Conservation (phyloP, 2,329 filamentous ascomycete genomes). For the Hirsutella minnesotensis region DNA sequence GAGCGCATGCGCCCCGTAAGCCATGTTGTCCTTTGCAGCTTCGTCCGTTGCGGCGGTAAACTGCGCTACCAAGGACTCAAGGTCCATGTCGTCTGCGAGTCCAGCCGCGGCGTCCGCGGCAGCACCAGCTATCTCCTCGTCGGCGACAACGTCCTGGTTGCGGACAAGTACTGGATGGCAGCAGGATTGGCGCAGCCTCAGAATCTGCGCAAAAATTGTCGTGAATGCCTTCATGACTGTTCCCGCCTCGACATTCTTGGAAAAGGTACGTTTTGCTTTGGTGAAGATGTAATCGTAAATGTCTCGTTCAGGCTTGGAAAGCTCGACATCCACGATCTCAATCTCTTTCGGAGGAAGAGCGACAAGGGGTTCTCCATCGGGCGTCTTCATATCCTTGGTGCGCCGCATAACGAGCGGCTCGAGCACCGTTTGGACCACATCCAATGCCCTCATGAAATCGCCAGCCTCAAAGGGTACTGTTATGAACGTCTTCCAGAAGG, state of each 20-base stretch:
- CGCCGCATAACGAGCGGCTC: constrained; percentile 90
- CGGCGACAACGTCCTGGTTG: constrained; percentile 71
- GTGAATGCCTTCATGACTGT: constrained; percentile 93
- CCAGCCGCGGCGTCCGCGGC: constrained; percentile 70
- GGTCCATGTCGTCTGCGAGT: constrained; percentile 89
- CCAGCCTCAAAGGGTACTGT: constrained; percentile 94
- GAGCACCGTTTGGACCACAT: constrained; percentile 92
- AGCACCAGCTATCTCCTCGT: constrained; percentile 69
- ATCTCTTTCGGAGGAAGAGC: constrained; percentile 70
- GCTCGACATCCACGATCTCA: constrained; percentile 76
- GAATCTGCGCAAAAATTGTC: constrained; percentile 92
- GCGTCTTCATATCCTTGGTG: constrained; percentile 97
- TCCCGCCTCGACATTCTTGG: constrained; percentile 77
- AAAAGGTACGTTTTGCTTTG: constrained; percentile 73
- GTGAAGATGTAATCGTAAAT: constrained; percentile 88
- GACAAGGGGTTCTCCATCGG: constrained; percentile 64
- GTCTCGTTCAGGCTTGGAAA: constrained; percentile 74
- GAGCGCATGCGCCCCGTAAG: constrained; percentile 75
- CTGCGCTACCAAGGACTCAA: constrained; percentile 70
- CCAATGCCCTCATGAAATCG: constrained; percentile 83
- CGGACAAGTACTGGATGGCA: constrained; percentile 86
- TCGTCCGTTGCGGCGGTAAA: constrained; percentile 63
- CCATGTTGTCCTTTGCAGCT: constrained; percentile 45
- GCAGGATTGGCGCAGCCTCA: constrained; percentile 84
- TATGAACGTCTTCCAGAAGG: constrained; percentile 98